phyloP scores from a whole-genome alignment of 108 stramenopile species.

The Nannochloropsis gaditana region DNA sequence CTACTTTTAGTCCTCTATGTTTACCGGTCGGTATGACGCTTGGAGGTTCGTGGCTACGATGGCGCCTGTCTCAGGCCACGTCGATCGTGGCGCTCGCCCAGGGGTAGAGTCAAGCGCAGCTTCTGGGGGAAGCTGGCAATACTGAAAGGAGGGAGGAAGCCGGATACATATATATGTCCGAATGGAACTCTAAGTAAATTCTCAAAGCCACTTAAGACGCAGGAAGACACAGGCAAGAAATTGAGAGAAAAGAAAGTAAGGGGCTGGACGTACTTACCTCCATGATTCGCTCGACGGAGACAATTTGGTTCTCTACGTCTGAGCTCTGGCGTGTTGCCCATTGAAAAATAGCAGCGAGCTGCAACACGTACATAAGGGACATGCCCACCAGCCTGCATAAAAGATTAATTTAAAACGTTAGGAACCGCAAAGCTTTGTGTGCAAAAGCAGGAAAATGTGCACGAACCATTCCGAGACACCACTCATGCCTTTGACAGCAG shows the following conservation, averaged over 20 bases:
- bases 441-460: background rate
- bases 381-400: constrained; percentile 30
- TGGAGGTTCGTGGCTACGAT: constrained; percentile 43
- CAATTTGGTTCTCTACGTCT: constrained; percentile 86
- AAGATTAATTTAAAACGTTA: background rate
- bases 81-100: constrained; percentile 28
- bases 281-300: constrained; percentile 76
- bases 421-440: background rate
- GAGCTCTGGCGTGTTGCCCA: constrained; percentile 68
- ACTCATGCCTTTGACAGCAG: background rate
- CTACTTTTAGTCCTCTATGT: background rate
- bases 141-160: background rate
- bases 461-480: background rate
- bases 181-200: background rate
- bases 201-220: background rate
- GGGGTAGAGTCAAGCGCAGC: constrained; percentile 24
- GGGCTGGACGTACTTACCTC: constrained; percentile 39
- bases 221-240: background rate
- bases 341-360: constrained; percentile 57
- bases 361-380: constrained; percentile 45
- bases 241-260: background rate
- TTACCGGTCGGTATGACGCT: constrained; percentile 32
- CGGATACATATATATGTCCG: background rate
- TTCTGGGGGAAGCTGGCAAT: constrained; percentile 41
- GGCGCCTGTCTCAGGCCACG: constrained; percentile 48